Evolutionary conservation across 1,139 yeast genomes (phyloP).

Genomic region (Candida dubliniensis): DNA sequence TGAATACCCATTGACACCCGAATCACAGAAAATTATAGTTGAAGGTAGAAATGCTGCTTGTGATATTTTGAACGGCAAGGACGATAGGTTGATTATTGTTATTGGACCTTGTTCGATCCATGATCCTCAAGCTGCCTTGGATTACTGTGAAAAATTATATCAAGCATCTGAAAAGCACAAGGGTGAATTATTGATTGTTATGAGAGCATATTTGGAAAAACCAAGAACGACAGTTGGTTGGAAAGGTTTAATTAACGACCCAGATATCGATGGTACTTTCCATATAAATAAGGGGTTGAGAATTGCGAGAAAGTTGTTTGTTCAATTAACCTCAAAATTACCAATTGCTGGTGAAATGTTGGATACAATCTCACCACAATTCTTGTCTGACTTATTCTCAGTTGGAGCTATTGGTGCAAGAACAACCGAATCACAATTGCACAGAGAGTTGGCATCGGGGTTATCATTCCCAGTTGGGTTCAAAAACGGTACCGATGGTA

Average conservation of each 20-base stretch:
- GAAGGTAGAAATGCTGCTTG: conserved; percentile 76
- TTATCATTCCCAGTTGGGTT: conserved; percentile 97
- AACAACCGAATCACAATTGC: conserved; percentile 97
- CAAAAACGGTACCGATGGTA: conserved; percentile 98
- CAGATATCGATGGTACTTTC: conserved; percentile 89
- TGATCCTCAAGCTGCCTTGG: conserved; percentile 86
- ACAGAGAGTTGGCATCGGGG: conserved; percentile 96
- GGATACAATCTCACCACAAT: conserved; percentile 98
- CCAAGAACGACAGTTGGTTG: conserved; percentile 99
- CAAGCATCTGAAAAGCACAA: conserved; percentile 65
- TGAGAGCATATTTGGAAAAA: conserved; percentile 97
- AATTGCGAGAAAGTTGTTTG: conserved; percentile 81
- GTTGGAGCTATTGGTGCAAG: conserved; percentile 99
- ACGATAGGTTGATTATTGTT: conserved; percentile 82
- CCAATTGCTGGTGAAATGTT: conserved; percentile 98
- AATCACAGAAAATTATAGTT: conserved; percentile 66
- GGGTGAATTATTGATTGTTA: conserved; percentile 76
- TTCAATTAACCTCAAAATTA: conserved; percentile 72
- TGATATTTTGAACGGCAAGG: conserved; percentile 67
- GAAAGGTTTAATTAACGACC: conserved; percentile 98
- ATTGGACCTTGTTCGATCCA: conserved; percentile 97
- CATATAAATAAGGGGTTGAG: conserved; percentile 94
- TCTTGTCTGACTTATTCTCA: conserved; percentile 83
- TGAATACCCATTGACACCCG: conserved; percentile 68
- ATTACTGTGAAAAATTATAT: conserved; percentile 74